These are phyloP conservation scores for Brassica rapa DNA, from an alignment of 345 rosid species.

Conservation along the genomic window DNA sequence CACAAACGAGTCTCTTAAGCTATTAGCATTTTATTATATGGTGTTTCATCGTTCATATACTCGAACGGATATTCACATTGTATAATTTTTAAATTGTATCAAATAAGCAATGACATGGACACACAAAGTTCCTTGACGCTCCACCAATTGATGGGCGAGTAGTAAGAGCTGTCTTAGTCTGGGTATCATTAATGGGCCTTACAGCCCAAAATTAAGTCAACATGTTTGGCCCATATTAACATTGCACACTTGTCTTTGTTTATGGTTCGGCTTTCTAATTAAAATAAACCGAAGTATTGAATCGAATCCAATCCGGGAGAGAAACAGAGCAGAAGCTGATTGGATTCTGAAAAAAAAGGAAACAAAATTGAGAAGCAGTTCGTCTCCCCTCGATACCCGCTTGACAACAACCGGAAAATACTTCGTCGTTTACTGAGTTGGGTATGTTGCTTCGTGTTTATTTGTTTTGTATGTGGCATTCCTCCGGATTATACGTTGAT, in stretches of 20 bases:
- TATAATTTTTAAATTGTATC: too few species aligned
- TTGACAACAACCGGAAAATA: too few species aligned
- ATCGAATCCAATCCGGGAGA: slow-evolving; percentile 4
- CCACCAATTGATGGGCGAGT: not conserved
- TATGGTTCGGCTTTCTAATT: not conserved
- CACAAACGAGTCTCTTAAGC: slow-evolving; percentile 23
- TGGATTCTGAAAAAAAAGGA: not conserved
- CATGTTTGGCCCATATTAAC: not conserved
- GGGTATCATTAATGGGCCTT: not conserved
- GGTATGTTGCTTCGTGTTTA: too few species aligned
- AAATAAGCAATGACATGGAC: too few species aligned
- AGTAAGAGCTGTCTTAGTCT: not conserved
- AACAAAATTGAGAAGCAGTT: too few species aligned
- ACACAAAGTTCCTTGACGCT: not conserved
- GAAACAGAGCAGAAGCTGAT: slow-evolving; percentile 12
- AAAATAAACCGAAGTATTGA: not conserved
- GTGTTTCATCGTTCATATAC: not conserved
- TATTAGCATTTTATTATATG: slow-evolving; percentile 12
- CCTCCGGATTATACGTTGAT: too few species aligned
- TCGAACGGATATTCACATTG: not conserved
- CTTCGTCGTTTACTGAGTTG: too few species aligned
- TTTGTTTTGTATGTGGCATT: too few species aligned
- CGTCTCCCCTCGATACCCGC: too few species aligned
- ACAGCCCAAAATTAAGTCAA: not conserved
- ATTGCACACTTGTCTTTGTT: too few species aligned